Evolutionary conservation across 768 basidiomycete species (phyloP).

Genomic region (Podaxis carcinomalis): DNA sequence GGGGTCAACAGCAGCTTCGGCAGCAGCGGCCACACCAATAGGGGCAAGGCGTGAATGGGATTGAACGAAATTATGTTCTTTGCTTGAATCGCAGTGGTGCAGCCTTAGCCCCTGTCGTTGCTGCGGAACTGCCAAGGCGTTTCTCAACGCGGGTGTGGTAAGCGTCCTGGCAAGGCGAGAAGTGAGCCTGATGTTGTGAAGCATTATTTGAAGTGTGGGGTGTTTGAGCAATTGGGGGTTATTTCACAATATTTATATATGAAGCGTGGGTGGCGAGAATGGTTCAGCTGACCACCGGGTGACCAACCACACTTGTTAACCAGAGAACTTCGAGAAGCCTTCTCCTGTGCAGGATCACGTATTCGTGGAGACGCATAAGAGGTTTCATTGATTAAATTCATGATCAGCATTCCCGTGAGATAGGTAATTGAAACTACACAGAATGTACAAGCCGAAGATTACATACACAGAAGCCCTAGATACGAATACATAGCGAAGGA

Average conservation of each 20-base stretch:
- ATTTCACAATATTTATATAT: background rate
- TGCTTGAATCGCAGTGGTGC: background rate
- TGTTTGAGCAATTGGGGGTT: background rate
- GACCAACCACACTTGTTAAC: background rate
- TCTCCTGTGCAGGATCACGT: background rate
- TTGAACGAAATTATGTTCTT: constrained; percentile 18
- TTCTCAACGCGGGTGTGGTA: too few species aligned
- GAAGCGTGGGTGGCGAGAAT: constrained; percentile 1
- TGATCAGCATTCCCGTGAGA: background rate
- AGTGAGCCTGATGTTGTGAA: background rate
- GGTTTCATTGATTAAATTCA: background rate
- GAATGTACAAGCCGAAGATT: background rate
- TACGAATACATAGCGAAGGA: background rate
- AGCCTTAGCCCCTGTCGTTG: background rate
- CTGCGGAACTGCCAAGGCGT: background rate
- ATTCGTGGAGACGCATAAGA: too few species aligned
- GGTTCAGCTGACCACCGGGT: constrained; percentile 13
- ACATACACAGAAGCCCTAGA: background rate
- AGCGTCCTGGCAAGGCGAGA: too few species aligned
- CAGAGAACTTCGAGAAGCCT: background rate
- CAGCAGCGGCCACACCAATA: constrained; percentile 59
- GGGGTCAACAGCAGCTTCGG: constrained; percentile 35
- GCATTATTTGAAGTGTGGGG: background rate
- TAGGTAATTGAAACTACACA: background rate
- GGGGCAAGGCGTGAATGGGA: constrained; percentile 53